Percentiles rank a stretch among this genome's conserved stretches.
Evolutionary conservation across 208 protist species (phyloP).

Genomic region (Blechomonas ayalai): DNA sequence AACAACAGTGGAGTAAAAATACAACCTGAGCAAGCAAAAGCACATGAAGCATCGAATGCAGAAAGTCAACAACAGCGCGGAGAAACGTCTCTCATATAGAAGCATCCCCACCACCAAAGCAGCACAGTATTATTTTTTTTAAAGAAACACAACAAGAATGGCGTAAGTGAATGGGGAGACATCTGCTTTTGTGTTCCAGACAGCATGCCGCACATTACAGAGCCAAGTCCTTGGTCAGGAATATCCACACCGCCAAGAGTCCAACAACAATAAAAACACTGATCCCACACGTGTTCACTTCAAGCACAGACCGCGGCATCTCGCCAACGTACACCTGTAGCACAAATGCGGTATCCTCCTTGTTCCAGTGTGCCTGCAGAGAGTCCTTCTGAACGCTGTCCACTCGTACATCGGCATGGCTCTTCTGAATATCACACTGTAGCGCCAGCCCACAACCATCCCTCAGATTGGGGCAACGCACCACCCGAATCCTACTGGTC

Average conservation of each 20-base stretch:
- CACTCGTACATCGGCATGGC: conserved; percentile 15
- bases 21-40: too few species aligned
- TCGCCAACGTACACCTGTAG: conserved; percentile 42
- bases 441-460: conserved; percentile 12
- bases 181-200: background rate
- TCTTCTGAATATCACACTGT: conserved; percentile 11
- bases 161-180: conserved; percentile 5
- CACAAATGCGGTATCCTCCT: conserved; percentile 29
- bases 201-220: conserved; percentile 6
- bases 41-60: too few species aligned
- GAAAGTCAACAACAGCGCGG: too few species aligned
- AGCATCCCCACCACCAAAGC: too few species aligned
- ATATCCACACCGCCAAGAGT: conserved; percentile 39
- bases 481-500: conserved; percentile 13
- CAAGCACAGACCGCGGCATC: conserved; percentile 9
- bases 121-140: background rate
- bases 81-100: too few species aligned
- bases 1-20: too few species aligned
- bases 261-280: conserved; percentile 18
- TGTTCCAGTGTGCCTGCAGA: conserved; percentile 8
- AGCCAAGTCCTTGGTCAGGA: conserved; percentile 61
- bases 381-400: conserved; percentile 10
- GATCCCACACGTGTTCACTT: conserved; percentile 16
- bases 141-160: background rate
- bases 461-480: conserved; percentile 33